phyloP scores from a whole-genome alignment of 257 asterid species.

The Capsicum chinense region DNA sequence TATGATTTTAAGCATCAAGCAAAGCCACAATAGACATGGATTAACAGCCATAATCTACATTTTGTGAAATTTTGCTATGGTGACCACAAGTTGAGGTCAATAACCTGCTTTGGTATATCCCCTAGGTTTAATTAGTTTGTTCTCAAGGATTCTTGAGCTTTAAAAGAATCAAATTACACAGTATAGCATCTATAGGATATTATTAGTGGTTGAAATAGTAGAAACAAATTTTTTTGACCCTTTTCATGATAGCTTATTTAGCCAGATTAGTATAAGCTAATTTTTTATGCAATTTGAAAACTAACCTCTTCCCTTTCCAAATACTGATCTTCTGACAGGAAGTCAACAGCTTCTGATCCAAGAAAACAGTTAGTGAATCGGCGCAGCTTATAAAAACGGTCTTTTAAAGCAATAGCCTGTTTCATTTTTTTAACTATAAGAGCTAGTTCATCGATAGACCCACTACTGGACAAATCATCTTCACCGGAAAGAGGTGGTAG shows the following conservation, averaged over 20 bases:
- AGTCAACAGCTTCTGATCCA: slow-evolving; percentile 85
- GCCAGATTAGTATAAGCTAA: neutral
- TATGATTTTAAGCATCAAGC: neutral
- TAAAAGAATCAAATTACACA: neutral
- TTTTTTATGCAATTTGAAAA: slow-evolving; percentile 32
- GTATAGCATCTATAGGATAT: neutral
- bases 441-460: slow-evolving; percentile 83
- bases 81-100: slow-evolving; percentile 16
- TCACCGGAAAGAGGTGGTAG: slow-evolving; percentile 96
- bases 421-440: slow-evolving; percentile 81
- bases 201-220: neutral
- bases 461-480: slow-evolving; percentile 79
- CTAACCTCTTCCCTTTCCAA: slow-evolving; percentile 87
- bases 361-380: slow-evolving; percentile 67
- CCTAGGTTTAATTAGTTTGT: slow-evolving; percentile 22
- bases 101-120: neutral
- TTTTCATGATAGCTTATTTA: neutral
- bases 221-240: neutral
- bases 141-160: neutral
- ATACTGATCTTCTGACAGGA: slow-evolving; percentile 88
- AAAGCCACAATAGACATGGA: neutral
- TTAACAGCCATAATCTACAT: slow-evolving; percentile 11
- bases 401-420: slow-evolving; percentile 58
- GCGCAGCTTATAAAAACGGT: slow-evolving; percentile 81
- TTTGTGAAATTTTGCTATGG: neutral